Evolutionary conservation across 2,329 filamentous ascomycete species (phyloP), one percentile per base, ranked within the genome.

Genomic region (Berkeleyomyces rouxiae): DNA sequence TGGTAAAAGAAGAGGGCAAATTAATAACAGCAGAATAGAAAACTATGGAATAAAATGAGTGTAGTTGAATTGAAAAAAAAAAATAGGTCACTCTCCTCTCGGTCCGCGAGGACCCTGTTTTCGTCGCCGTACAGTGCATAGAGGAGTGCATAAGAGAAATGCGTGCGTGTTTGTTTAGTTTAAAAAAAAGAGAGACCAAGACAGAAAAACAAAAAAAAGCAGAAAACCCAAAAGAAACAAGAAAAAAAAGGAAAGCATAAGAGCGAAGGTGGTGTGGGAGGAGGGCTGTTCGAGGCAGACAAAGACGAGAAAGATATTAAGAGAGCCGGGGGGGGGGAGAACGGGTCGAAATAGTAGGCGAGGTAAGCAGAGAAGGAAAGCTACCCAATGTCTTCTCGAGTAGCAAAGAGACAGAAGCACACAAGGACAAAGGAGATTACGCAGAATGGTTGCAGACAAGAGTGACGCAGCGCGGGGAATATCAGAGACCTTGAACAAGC

Each of bases 41-140:
- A 37, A 57, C n/a, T 11, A 16, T 11, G n/a, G 23, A 58, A 31
- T 9, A 36, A 16, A 58, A 58, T 33, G 31, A 16, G 23, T 23
- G 23, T 23, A 23, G 23, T 23, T 1, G 23, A 2, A 23, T 23
- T 23, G 23, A 23, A 23, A 51, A 1, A 51, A 1, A 10, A 36
- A 9, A 51, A 9, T 33, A 51, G 10, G 9, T 36, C 23, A 55
- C 23, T 51, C 10, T 37, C 33, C 13, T 31, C 37, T 55, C 37
- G 43, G 58, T 47, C 58, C 58, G 58, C 42, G 58, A 47, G 42
- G 58, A 59, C 58, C 43, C 40, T 46, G 10, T 33, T 59, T 59
- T 47, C 40, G 16, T 59, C 58, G 58, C 42, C 58, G 43, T 59
- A 44, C 40, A n/a, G 43, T 46, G 43, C 43, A 46, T 46, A 11